Percentiles rank a stretch among this genome's conserved stretches.
phyloP scores from a whole-genome alignment of 805 yeast species.

The Kluyveromyces lactis region DNA sequence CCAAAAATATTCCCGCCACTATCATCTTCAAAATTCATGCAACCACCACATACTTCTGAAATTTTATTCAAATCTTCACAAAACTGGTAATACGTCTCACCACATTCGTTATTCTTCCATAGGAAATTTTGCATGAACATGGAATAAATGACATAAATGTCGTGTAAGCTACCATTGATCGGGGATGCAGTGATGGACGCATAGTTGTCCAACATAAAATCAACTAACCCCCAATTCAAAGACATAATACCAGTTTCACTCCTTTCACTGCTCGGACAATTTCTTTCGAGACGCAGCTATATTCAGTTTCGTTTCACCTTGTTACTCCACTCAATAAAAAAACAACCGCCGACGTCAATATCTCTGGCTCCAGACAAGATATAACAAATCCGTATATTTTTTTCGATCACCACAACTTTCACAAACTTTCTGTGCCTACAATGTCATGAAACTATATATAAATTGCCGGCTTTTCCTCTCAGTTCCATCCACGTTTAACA shows the following conservation, averaged over 20 bases:
- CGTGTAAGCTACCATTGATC: constrained; percentile 19
- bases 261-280: too few species aligned
- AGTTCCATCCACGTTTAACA: too few species aligned
- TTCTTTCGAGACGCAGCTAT: too few species aligned
- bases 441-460: too few species aligned
- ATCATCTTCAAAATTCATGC: constrained; percentile 2
- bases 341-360: neutral
- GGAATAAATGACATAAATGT: constrained; percentile 15
- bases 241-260: constrained; percentile 4
- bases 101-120: neutral
- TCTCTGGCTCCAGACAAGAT: neutral
- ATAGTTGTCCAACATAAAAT: constrained; percentile 19
- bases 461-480: too few species aligned
- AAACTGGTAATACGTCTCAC: constrained; percentile 9
- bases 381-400: neutral
- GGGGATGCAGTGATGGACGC: constrained; percentile 16
- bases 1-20: neutral
- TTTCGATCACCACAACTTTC: too few species aligned
- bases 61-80: constrained; percentile 10
- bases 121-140: constrained; percentile 3
- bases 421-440: too few species aligned
- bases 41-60: constrained; percentile 9
- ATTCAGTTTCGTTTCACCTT: constrained; percentile 3
- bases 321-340: constrained; percentile 1
- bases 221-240: constrained; percentile 7